A percentile compares a stretch with the other conserved stretches of the same genome.
phyloP scores from a whole-genome alignment of 345 rosid genomes.

The Viola odorata region DNA sequence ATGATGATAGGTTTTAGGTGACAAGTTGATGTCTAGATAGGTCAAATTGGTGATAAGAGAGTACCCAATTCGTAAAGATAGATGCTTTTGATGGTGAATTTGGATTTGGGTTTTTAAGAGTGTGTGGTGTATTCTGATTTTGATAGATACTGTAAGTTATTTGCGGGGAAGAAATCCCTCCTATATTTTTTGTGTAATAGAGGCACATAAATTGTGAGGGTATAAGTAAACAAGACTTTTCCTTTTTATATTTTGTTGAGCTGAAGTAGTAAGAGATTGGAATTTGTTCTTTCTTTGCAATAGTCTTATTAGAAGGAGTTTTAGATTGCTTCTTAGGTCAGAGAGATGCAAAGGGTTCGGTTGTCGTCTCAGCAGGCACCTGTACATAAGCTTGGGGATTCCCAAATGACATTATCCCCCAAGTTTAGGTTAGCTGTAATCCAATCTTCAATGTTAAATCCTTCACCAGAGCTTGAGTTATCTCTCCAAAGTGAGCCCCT shows the following conservation, averaged over 20 bases:
- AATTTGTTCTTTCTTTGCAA: not conserved
- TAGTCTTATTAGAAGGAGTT: not conserved
- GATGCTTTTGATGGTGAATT: not conserved
- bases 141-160: not conserved
- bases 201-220: not conserved
- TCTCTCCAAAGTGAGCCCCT: conserved; percentile 51
- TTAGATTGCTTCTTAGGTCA: not conserved
- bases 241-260: no score
- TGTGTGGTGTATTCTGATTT: not conserved
- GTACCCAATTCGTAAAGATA: not conserved
- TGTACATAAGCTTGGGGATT: conserved; percentile 83
- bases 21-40: conserved; percentile 6
- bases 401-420: conserved; percentile 78
- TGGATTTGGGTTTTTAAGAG: not conserved
- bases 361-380: conserved; percentile 70
- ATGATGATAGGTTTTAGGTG: not conserved
- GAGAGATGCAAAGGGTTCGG: conserved; percentile 77
- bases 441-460: conserved; percentile 48
- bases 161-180: conserved; percentile 2
- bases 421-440: conserved; percentile 63
- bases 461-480: conserved; percentile 46
- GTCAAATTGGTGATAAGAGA: not conserved
- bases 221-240: not conserved
- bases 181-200: not conserved
- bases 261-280: no score